Conservation (phyloP, 2,329 filamentous ascomycete genomes). For the Fusarium piperis region DNA sequence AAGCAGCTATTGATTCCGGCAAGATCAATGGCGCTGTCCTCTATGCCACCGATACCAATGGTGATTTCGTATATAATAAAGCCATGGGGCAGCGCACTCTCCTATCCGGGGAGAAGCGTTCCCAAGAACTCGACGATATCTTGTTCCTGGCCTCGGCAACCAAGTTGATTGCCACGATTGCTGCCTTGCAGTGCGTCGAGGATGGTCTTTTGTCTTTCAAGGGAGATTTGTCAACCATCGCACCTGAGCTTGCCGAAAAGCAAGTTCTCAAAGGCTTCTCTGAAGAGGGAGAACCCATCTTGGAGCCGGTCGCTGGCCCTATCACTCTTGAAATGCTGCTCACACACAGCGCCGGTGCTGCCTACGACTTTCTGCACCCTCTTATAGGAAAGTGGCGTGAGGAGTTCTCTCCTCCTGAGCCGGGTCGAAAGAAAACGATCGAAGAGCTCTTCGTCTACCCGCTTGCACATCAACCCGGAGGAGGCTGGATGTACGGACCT, state of each 20-base stretch:
- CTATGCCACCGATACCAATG: slow-evolving; percentile 51
- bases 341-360: slow-evolving; percentile 59
- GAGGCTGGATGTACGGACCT: slow-evolving; percentile 60
- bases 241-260: slow-evolving; percentile 59
- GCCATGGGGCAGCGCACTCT: slow-evolving; percentile 53
- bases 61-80: slow-evolving; percentile 52
- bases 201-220: slow-evolving; percentile 58
- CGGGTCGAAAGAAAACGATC: slow-evolving; percentile 45
- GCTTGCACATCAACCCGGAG: slow-evolving; percentile 61
- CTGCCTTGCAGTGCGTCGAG: slow-evolving; percentile 65
- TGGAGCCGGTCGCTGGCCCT: slow-evolving; percentile 45
- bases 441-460: slow-evolving; percentile 55
- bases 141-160: slow-evolving; percentile 51
- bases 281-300: slow-evolving; percentile 51
- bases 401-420: slow-evolving; percentile 37
- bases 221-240: slow-evolving; percentile 54
- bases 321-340: slow-evolving; percentile 63
- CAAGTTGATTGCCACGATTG: slow-evolving; percentile 61
- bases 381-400: slow-evolving; percentile 48
- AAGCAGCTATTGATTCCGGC: slow-evolving; percentile 53
- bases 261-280: slow-evolving; percentile 59
- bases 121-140: slow-evolving; percentile 50
- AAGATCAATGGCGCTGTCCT: slow-evolving; percentile 56
- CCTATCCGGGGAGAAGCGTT: slow-evolving; percentile 50
- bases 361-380: slow-evolving; percentile 56